Evolutionary conservation across 768 basidiomycete species (phyloP), one percentile per base, ranked within the genome.

Genomic region (Lyophyllum atratum): DNA sequence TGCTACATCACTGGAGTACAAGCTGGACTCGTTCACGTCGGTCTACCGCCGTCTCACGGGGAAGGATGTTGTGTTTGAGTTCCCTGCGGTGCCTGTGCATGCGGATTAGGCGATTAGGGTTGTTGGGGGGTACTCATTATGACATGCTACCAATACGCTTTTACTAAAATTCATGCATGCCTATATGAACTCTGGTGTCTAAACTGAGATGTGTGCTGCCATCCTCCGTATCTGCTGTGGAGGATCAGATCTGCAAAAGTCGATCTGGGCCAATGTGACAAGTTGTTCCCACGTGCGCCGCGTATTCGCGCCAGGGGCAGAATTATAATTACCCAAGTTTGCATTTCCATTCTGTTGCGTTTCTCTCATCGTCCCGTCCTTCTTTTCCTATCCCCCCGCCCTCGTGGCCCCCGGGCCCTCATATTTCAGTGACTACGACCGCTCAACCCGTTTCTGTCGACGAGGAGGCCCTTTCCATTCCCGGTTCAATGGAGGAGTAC

Each of bases 11-110:
- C 84, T 98, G 72, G 97, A 98, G 83, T 98, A 99, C 90, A 99
- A 99, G 85, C 85, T 98, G 67, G 97, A 99, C 80, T 96, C 95
- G 62, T 99, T 98, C 83, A 91, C 95, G 48, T 95, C 93, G 40
- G 93, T 98, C 62, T 98, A 97, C 85, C 91, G 90, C 70, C 85
- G 90, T 61, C 79, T 97, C 72, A 96, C 95, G 63, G 95, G 95
- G 72, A 98, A 97, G 83, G 95, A 98, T 62, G 95, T 97, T 56
- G 87, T 90, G 53, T 94, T 94, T 71, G 92, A 94, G 81, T 94
- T 94, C 81, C 92, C 92, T 43, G 85, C 86, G 60, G 85, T 82
- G 64, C 77, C 79, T 66, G 85, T 89, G 74, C 90, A 86, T 78
- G 71, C 67, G 64, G 65, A 65, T 65, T 64, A 52, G 24, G 49